Percentiles rank a stretch among this genome's conserved stretches.
phyloP scores from a whole-genome alignment of 1,139 yeast species.

The Blastobotrys indianensis region DNA sequence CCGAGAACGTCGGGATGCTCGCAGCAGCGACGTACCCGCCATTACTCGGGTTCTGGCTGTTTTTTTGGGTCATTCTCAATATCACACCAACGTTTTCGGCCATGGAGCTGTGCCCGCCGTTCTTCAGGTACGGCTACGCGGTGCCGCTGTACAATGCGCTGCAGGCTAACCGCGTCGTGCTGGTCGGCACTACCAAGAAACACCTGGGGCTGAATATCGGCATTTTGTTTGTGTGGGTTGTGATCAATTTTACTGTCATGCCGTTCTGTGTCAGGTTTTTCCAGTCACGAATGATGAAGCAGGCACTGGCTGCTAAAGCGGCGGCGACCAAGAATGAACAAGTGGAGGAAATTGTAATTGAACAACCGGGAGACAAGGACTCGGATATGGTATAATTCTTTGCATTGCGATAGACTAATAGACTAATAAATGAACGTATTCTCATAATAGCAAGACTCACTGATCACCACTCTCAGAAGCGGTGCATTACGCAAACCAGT shows the following conservation, averaged over 20 bases:
- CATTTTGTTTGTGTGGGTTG: conserved; percentile 54
- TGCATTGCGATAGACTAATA: too few relatives aligned
- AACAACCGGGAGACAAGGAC: too few relatives aligned
- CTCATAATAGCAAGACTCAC: too few relatives aligned
- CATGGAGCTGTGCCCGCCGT: conserved; percentile 45
- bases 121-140: conserved; percentile 60
- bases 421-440: too few relatives aligned
- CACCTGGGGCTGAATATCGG: conserved; percentile 55
- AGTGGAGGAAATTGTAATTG: too few relatives aligned
- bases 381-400: too few relatives aligned
- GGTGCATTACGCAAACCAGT: too few relatives aligned
- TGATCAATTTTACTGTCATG: conserved; percentile 40
- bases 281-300: conserved; percentile 2
- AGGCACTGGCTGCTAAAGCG: too few relatives aligned
- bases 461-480: too few relatives aligned
- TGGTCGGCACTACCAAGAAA: conserved; percentile 53
- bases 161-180: conserved; percentile 50
- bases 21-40: conserved; percentile 44
- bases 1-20: conserved; percentile 51
- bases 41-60: conserved; percentile 55
- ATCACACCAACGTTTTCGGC: conserved; percentile 60
- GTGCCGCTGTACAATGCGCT: conserved; percentile 59
- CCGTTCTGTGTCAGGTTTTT: conserved; percentile 40
- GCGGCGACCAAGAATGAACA: too few relatives aligned
- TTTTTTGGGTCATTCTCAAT: conserved; percentile 54